Evolutionary conservation across 73 alveolate genomes (phyloP).

Genomic region (Paramecium bursaria): DNA sequence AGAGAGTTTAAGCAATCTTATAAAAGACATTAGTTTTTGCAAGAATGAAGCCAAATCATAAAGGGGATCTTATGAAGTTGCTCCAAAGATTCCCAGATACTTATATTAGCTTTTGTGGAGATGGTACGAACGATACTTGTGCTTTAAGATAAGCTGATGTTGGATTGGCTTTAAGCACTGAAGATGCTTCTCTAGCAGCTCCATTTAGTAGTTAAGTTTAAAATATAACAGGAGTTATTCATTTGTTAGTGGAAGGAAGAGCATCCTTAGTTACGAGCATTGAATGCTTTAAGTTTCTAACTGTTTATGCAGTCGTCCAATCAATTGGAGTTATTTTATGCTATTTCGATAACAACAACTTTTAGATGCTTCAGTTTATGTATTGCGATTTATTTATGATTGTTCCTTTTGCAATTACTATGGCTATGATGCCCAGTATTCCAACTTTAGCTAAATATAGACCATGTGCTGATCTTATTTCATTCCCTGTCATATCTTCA

Average conservation of each 20-base stretch:
- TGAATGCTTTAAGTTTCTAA: slow-evolving; percentile 92
- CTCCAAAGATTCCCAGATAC: slow-evolving; percentile 68
- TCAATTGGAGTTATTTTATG: slow-evolving; percentile 78
- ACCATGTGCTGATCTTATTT: slow-evolving; percentile 35
- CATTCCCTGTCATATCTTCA: slow-evolving; percentile 38
- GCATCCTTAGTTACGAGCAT: slow-evolving; percentile 90
- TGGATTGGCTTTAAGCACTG: slow-evolving; percentile 87
- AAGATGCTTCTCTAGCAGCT: slow-evolving; percentile 93
- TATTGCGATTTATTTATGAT: slow-evolving; percentile 87
- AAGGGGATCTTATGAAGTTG: slow-evolving; percentile 70
- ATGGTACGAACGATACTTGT: slow-evolving; percentile 91
- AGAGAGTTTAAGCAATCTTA: background rate
- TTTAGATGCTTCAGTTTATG: slow-evolving; percentile 86
- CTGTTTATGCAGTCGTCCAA: slow-evolving; percentile 91
- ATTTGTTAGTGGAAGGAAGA: slow-evolving; percentile 91
- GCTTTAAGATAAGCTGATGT: slow-evolving; percentile 90
- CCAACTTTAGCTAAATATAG: slow-evolving; percentile 32
- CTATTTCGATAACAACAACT: slow-evolving; percentile 78
- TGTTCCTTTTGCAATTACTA: slow-evolving; percentile 86
- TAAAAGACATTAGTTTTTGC: slow-evolving; percentile 66
- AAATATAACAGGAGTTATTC: slow-evolving; percentile 77
- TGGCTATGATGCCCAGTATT: slow-evolving; percentile 88
- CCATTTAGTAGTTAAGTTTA: slow-evolving; percentile 86
- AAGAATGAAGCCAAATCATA: slow-evolving; percentile 79
- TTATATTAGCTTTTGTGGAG: slow-evolving; percentile 92